Evolutionary conservation across 2,329 filamentous ascomycete species (phyloP).

Genomic region (Fusarium continuum): DNA sequence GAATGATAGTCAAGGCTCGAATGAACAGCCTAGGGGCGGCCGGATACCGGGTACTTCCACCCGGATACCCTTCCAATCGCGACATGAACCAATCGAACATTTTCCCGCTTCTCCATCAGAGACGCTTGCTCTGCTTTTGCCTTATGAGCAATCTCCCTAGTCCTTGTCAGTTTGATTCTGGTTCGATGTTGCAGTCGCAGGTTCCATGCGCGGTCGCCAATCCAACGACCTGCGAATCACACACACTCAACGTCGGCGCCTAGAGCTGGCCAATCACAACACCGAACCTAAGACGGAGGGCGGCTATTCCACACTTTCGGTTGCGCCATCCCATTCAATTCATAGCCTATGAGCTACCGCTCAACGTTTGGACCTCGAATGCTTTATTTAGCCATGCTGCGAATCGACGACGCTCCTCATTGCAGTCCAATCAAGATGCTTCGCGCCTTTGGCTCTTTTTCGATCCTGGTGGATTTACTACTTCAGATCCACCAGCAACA

Average conservation of each 20-base stretch:
- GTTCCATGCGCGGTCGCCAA: slow-evolving; percentile 41
- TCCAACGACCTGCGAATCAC: slow-evolving; percentile 43
- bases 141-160: slow-evolving; percentile 30
- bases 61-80: slow-evolving; percentile 22
- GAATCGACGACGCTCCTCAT: slow-evolving; percentile 28
- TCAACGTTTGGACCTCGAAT: slow-evolving; percentile 23
- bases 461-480: slow-evolving; percentile 26
- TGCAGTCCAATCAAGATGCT: slow-evolving; percentile 38
- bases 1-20: slow-evolving; percentile 7
- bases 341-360: slow-evolving; percentile 41
- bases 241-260: slow-evolving; percentile 39
- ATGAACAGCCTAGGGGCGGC: slow-evolving; percentile 5
- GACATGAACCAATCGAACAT: slow-evolving; percentile 23
- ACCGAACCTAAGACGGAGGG: slow-evolving; percentile 36
- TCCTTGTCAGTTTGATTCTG: slow-evolving; percentile 17
- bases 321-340: slow-evolving; percentile 39
- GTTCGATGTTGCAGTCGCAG: slow-evolving; percentile 24
- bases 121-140: not conserved
- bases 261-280: slow-evolving; percentile 45
- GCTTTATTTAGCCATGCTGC: slow-evolving; percentile 45
- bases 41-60: slow-evolving; percentile 18
- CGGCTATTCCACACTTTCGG: slow-evolving; percentile 52
- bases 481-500: slow-evolving; percentile 22
- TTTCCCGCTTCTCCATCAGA: slow-evolving; percentile 23
- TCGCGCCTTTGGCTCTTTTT: slow-evolving; percentile 31